Percentiles rank a stretch among this genome's conserved stretches.
phyloP scores from a whole-genome alignment of 2,329 filamentous ascomycete genomes.

The Chrysoporthe deuterocubensis region DNA sequence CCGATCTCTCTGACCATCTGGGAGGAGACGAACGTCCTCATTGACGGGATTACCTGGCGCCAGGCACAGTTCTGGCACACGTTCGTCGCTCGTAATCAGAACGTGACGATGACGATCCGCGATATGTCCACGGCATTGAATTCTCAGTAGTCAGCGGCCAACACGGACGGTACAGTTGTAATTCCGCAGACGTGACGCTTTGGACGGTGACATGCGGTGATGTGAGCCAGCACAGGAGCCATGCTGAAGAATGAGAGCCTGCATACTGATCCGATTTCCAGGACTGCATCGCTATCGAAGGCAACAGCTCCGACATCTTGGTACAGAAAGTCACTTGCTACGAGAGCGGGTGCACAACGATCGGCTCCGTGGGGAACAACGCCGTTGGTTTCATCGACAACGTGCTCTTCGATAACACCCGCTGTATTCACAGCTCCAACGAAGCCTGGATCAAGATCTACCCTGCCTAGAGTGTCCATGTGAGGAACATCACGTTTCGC shows the following conservation, averaged over 20 bases:
- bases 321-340: conserved; percentile 44
- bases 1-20: conserved; percentile 51
- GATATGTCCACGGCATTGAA: conserved; percentile 53
- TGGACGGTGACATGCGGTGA: conserved; percentile 49
- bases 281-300: conserved; percentile 47
- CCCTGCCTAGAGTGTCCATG: conserved; percentile 43
- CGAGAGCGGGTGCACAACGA: conserved; percentile 43
- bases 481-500: conserved; percentile 49
- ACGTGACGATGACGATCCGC: conserved; percentile 57
- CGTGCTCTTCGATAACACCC: conserved; percentile 43
- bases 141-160: conserved; percentile 49
- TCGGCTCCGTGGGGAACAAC: conserved; percentile 44
- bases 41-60: conserved; percentile 50
- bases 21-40: conserved; percentile 48
- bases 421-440: conserved; percentile 43
- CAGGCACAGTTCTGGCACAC: conserved; percentile 56
- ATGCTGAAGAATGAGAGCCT: too few relatives aligned
- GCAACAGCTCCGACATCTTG: conserved; percentile 45
- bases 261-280: conserved; percentile 22
- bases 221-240: conserved; percentile 33
- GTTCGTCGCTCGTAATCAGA: conserved; percentile 50
- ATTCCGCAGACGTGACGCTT: conserved; percentile 50
- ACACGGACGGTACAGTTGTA: conserved; percentile 59
- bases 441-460: conserved; percentile 50
- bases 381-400: conserved; percentile 43